Evolutionary conservation across 1,139 yeast species (phyloP), one percentile per base, ranked within the genome.

Genomic region (Protomyces lactucae-debilis): DNA sequence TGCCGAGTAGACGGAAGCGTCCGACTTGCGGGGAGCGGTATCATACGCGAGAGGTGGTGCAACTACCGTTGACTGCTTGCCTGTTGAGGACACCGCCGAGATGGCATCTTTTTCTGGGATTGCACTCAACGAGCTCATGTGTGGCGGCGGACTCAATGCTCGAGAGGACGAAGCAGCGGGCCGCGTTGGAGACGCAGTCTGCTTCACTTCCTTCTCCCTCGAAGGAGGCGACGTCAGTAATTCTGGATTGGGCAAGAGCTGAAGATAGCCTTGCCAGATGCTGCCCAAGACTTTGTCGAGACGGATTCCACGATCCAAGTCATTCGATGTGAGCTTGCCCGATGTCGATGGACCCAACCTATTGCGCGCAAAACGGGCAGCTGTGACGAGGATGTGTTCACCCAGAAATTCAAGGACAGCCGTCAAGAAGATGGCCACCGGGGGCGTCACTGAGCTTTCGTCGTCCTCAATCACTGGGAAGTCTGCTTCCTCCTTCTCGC

Each of bases 401-500:
- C 65, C 68, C 37, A 67, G 23, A 35, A 53, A 52, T 36, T 67
- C 68, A 18, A 67, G 55, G 4, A 64, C 53, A 43, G 65, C 65
- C 3, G 67, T 66, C 37, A 67, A 60, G 36, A 65, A 67, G 46
- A 67, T 66, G 48, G 65, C 63, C 25, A 64, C 64, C 8, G 65
- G 61, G 14, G 68, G 67, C n/a, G 67, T 51, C 36, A 66, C 56
- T 23, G 52, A 36, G 23, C 40, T 51, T 21, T 53, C 52, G 23
- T 40, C 61, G 40, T 54, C 35, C 23, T 55, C 36, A 21, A 54
- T 32, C 6, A 40, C 40, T 5, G 61, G 56, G 48, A 52, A 55
- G 32, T 64, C 53, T n/a, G 56, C 57, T 52, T 67, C 69, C 52
- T 67, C 69, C 36, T 64, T 55, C n/a, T 66, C 60, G 23, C 69